Evolutionary conservation across 257 asterid genomes (phyloP).

Genomic region (Solanum dulcamara): DNA sequence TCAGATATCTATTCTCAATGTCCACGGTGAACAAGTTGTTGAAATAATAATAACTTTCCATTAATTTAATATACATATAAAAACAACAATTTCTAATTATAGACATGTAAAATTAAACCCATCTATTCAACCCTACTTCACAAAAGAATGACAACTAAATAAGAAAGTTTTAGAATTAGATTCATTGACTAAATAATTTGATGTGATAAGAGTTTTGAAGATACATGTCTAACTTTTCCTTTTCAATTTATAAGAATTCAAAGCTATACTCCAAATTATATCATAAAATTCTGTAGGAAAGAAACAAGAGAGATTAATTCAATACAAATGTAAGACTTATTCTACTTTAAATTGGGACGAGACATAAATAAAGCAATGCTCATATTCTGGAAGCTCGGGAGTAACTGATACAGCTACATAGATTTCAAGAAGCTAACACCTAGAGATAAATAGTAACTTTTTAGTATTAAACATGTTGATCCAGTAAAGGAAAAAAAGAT

Average conservation of each 20-base stretch:
- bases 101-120: not conserved
- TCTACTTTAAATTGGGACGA: not conserved
- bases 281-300: not conserved
- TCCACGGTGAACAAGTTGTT: not conserved
- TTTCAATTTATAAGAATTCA: not conserved
- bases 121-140: not conserved
- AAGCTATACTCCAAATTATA: not conserved
- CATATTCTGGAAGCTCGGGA: not conserved
- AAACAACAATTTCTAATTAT: not conserved
- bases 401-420: not conserved
- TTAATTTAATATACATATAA: not conserved
- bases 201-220: not conserved
- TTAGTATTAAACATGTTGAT: not conserved
- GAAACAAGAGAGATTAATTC: not conserved
- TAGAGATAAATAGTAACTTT: not conserved
- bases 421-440: not conserved
- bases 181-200: not conserved
- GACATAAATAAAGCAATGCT: not conserved
- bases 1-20: not conserved
- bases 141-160: not conserved
- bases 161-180: not conserved
- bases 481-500: not conserved
- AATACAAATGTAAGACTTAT: not conserved
- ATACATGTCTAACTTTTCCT: not conserved
- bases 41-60: not conserved